phyloP scores from a whole-genome alignment of 2,329 filamentous ascomycete genomes.

The Alternaria sp. region DNA sequence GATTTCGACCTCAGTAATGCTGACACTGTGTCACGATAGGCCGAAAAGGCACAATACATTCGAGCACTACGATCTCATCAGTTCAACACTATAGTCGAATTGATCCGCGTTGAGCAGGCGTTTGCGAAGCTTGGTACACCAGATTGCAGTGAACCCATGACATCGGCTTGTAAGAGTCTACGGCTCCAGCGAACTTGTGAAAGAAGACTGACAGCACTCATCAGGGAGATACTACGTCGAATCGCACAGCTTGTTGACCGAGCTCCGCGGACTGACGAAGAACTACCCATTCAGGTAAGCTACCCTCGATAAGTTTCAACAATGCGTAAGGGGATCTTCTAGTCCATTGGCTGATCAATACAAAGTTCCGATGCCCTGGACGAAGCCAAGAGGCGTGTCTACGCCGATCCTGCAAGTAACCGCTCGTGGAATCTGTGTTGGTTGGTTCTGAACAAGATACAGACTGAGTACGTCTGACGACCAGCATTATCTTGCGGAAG shows the following conservation, averaged over 20 bases:
- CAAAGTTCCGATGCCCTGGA: constrained; percentile 67
- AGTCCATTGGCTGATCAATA: neutral
- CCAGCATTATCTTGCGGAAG: neutral
- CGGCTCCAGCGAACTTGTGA: neutral
- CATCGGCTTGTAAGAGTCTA: constrained; percentile 63
- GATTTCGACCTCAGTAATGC: neutral
- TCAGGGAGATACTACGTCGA: constrained; percentile 71
- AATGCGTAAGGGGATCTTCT: neutral
- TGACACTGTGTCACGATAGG: constrained; percentile 33
- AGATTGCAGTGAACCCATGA: constrained; percentile 72
- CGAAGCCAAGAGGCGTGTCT: constrained; percentile 71
- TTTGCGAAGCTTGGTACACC: constrained; percentile 66
- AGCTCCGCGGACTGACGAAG: constrained; percentile 72
- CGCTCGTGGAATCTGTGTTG: constrained; percentile 80
- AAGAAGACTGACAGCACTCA: constrained; percentile 6
- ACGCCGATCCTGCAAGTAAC: constrained; percentile 69
- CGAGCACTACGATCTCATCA: constrained; percentile 70
- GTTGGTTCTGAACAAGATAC: constrained; percentile 73
- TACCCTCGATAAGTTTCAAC: neutral
- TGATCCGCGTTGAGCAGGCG: constrained; percentile 74
- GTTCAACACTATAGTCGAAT: constrained; percentile 76
- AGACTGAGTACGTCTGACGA: constrained; percentile 64
- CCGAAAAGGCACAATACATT: constrained; percentile 65
- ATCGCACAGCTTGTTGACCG: constrained; percentile 72
- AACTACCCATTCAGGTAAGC: constrained; percentile 68